phyloP scores from a whole-genome alignment of 306 rosid species.

The Cucurbita maxima region DNA sequence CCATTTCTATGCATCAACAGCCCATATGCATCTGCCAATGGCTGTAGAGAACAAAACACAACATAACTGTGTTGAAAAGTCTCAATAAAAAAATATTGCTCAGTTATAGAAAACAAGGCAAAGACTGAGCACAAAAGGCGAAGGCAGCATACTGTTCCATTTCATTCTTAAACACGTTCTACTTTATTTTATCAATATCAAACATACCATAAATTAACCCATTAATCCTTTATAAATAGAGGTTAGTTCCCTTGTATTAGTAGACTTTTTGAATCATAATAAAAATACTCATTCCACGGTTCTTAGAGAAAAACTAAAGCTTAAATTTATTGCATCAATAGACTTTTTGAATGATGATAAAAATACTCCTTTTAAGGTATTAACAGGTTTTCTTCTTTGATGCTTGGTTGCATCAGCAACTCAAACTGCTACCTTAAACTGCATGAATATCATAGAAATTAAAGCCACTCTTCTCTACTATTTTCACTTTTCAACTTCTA shows the following conservation, averaged over 20 bases:
- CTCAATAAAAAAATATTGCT: not conserved
- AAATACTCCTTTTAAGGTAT: no score
- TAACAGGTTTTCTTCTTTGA: no score
- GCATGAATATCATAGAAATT: not conserved
- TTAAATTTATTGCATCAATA: no score
- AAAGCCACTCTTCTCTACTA: not conserved
- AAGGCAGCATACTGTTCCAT: not conserved
- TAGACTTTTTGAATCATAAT: no score
- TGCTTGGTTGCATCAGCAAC: no score
- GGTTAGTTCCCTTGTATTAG: no score
- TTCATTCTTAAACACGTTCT: not conserved
- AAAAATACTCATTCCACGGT: no score
- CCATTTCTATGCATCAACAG: conserved; percentile 94
- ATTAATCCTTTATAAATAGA: no score
- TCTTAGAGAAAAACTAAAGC: no score
- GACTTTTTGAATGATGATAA: no score
- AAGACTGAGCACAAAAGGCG: not conserved
- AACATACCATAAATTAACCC: not conserved
- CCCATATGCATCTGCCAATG: conserved; percentile 93
- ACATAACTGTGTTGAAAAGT: not conserved
- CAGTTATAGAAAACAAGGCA: not conserved
- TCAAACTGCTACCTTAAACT: not conserved
- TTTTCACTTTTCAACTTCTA: not conserved
- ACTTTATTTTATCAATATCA: not conserved
- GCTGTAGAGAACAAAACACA: conserved; percentile 34